Percentiles rank a stretch among this genome's conserved stretches.
Conservation (phyloP, 2,329 filamentous ascomycete genomes). For the Fulvia fulva region DNA sequence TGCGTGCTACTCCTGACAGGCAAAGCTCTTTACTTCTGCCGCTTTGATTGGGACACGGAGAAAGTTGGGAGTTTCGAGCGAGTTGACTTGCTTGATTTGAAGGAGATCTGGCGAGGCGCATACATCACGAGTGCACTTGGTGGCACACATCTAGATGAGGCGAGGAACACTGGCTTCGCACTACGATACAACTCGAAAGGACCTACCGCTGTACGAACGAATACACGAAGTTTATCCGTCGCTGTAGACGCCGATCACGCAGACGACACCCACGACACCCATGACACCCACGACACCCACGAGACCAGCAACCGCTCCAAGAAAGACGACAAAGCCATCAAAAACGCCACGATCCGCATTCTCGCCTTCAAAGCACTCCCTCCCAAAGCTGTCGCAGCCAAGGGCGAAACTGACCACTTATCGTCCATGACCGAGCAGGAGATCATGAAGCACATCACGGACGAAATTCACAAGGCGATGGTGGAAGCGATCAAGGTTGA, state of each 20-base stretch:
- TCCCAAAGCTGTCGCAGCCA: slow-evolving; percentile 40
- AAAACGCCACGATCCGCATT: slow-evolving; percentile 32
- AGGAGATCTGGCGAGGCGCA: slow-evolving; percentile 70
- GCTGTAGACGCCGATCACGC: slow-evolving; percentile 46
- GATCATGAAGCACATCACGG: slow-evolving; percentile 62
- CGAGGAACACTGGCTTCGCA: slow-evolving; percentile 78
- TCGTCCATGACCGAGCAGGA: slow-evolving; percentile 47
- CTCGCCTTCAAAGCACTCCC: slow-evolving; percentile 57
- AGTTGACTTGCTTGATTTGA: slow-evolving; percentile 70
- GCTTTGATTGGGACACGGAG: slow-evolving; percentile 91
- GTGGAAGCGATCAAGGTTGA: slow-evolving; percentile 43
- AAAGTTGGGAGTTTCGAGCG: slow-evolving; percentile 91
- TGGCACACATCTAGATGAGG: slow-evolving; percentile 68
- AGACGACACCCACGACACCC: neutral
- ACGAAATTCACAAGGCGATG: slow-evolving; percentile 68
- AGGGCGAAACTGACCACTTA: slow-evolving; percentile 27
- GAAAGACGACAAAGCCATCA: slow-evolving; percentile 5
- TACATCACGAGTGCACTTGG: slow-evolving; percentile 90
- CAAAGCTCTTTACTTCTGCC: slow-evolving; percentile 78
- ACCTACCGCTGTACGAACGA: slow-evolving; percentile 70
- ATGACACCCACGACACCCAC: too few relatives aligned
- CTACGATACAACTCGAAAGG: slow-evolving; percentile 68
- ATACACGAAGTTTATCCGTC: slow-evolving; percentile 71
- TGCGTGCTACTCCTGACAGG: slow-evolving; percentile 84
- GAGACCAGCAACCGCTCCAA: slow-evolving; percentile 29